A percentile compares a stretch with the other conserved stretches of the same genome.
phyloP scores from a whole-genome alignment of 2,329 filamentous ascomycete genomes.

The Fusarium subtropicale region DNA sequence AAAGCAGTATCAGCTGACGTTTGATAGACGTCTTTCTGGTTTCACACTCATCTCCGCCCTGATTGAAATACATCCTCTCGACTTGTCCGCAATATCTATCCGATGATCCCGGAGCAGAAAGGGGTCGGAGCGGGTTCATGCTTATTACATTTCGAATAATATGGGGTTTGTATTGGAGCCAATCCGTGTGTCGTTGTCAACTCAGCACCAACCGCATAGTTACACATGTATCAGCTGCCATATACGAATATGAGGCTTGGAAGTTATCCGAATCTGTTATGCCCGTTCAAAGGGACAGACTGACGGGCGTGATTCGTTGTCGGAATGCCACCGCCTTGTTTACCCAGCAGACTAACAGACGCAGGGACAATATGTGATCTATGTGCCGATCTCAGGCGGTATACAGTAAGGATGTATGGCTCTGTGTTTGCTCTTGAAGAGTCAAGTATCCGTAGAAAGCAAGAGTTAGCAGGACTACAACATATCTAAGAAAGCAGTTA shows the following conservation, averaged over 20 bases:
- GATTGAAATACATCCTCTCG: neutral
- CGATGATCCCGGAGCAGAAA: conserved; percentile 1
- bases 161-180: conserved; percentile 3
- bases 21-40: neutral
- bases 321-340: neutral
- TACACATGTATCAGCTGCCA: neutral
- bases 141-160: conserved; percentile 6
- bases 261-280: neutral
- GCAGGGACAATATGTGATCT: conserved; percentile 1
- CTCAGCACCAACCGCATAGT: conserved; percentile 1
- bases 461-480: neutral
- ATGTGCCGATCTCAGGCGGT: neutral
- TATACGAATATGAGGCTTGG: neutral
- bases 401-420: neutral
- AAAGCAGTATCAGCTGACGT: neutral
- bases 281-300: neutral
- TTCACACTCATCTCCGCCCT: neutral
- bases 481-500: neutral
- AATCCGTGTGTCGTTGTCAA: neutral
- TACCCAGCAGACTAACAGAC: neutral
- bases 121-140: conserved; percentile 9
- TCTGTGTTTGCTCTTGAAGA: neutral
- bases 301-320: neutral
- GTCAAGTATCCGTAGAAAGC: neutral
- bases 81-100: neutral